Base-by-base conservation (phyloP, 495 filamentous ascomycete species). In the Ascobolus immersus region DNA sequence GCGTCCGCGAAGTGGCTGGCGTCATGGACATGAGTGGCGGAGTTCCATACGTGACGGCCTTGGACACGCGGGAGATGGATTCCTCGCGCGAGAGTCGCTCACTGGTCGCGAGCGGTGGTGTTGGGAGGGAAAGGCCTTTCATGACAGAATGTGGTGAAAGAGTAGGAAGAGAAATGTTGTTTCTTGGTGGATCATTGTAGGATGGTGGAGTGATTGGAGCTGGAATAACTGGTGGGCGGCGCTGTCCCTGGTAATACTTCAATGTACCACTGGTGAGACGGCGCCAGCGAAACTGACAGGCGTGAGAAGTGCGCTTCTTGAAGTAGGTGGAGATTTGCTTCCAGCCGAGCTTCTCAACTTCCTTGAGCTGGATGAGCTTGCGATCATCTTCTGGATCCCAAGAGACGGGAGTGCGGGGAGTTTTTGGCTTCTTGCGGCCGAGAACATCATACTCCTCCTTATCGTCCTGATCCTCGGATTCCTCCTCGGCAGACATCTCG, bases 251-350 rank as follows among this genome's bases (percentile, higher is more conserved):
- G 25, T 50, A 50, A 37, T 50, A 50, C 32, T 50, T 50, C 33
- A 50, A 33, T 21, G 49, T 51, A 7, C 47, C 47, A 9, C 46
- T 49, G 26, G 45, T 46, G 36, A 50, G 47, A 20, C 47, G 46
- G 15, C 47, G 38, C 47, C 47, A 50, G 19, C 47, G 46, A 38
- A 50, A 50, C 36, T 50, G 47, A 24, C 47, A 50, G 13, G 47
- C 47, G 31, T 50, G 47, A 14, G 47, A 50, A 18, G 47, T 50
- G 32, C 47, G 43, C 5, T 46, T 46, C 14, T 35, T 39, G 30
- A 50, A 50, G 24, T 50, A 46, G 34, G 47, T 50, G 20, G 47
- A 46, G 12, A 50, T 50, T 39, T 50, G 46, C 27, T 50, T 50
- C 47, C 47, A 50, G 10, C 47, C 47, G 35, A 50, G 46, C 30